Base-by-base conservation (phyloP, 2,329 filamentous ascomycete genomes). In the Arthroderma uncinatum region DNA sequence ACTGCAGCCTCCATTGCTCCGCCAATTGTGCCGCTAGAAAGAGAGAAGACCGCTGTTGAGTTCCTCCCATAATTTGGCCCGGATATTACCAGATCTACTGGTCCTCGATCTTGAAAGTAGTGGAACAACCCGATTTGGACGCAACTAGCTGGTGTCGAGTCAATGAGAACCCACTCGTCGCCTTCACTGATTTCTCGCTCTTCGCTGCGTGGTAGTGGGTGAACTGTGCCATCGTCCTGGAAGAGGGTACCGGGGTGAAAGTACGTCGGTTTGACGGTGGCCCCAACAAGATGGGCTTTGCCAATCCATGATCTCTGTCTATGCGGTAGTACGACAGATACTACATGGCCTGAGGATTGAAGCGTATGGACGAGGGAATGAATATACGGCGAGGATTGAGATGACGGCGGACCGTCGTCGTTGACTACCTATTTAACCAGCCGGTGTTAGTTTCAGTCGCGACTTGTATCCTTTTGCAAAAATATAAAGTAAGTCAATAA, bases 281-380 rank as follows among this genome's bases (percentile, higher is more conserved):
- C 86, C 57, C 91, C 91, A 65, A 97, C 90, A 67, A 97, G 87
- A 73, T 97, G 93, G 2, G 93, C 93, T 77, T 98, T 98, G 65
- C 91, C 91, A 66, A 98, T 97, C 93, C 93, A 98, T 57, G 90
- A 95, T 61, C 92, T 84, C 74, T 98, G 93, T 5, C 85, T 85
- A 70, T 96, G 83, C 1, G 93, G 93, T 12, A 98, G 82, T 62
- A 93, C 86, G 53, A 98, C 91, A 6, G 89, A 95, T 60, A 97
- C 89, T n/a, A 76, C 79, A 73, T 96, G 92, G 6, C 90, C 90
- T 33, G 85, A 83, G 57, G 78, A 73, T 69, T 89, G 83, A 54
- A 93, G 83, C 55, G 81, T 80, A 60, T 82, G 76, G 44, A 91
- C 80, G 58, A 92, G 80, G 61, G 82, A 84, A 74, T 89, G 86